Percentiles rank a stretch among this genome's conserved stretches.
Evolutionary conservation across 306 rosid genomes (phyloP).

Genomic region (Rosa lucieae): DNA sequence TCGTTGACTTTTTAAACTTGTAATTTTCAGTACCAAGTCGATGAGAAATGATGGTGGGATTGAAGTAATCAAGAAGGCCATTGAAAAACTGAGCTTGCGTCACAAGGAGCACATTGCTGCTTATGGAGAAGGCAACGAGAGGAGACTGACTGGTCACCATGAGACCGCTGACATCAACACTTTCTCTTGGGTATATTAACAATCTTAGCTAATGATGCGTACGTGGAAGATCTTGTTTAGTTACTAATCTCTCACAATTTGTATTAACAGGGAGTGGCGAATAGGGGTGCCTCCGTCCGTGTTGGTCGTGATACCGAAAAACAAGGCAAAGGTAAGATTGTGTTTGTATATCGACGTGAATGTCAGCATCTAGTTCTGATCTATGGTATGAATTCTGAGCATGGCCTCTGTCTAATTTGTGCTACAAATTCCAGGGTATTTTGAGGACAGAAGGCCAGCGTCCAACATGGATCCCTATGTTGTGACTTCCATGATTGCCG

Average conservation of each 20-base stretch:
- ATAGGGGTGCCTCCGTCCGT: slow-evolving; percentile 56
- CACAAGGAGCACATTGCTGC: slow-evolving; percentile 55
- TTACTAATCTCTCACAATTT: neutral
- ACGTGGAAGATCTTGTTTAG: neutral
- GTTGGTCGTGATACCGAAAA: slow-evolving; percentile 58
- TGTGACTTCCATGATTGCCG: slow-evolving; percentile 55
- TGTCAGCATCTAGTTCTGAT: neutral
- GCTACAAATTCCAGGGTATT: slow-evolving; percentile 37
- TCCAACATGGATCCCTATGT: slow-evolving; percentile 58
- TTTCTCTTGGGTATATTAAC: slow-evolving; percentile 46
- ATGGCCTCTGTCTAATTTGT: neutral
- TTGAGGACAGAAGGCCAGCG: slow-evolving; percentile 60
- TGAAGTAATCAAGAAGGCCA: slow-evolving; percentile 51
- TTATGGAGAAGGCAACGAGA: slow-evolving; percentile 58
- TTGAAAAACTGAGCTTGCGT: slow-evolving; percentile 41
- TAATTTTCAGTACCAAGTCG: slow-evolving; percentile 43
- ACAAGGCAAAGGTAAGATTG: slow-evolving; percentile 47
- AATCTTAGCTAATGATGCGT: neutral
- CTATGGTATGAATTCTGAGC: neutral
- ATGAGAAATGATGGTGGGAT: slow-evolving; percentile 49
- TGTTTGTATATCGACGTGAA: too few species aligned
- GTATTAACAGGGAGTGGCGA: slow-evolving; percentile 51
- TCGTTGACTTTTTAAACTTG: neutral
- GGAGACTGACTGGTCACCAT: slow-evolving; percentile 61
- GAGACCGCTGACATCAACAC: slow-evolving; percentile 59